Evolutionary conservation across 2,329 filamentous ascomycete genomes (phyloP).

Genomic region (Thyridium curvatum): DNA sequence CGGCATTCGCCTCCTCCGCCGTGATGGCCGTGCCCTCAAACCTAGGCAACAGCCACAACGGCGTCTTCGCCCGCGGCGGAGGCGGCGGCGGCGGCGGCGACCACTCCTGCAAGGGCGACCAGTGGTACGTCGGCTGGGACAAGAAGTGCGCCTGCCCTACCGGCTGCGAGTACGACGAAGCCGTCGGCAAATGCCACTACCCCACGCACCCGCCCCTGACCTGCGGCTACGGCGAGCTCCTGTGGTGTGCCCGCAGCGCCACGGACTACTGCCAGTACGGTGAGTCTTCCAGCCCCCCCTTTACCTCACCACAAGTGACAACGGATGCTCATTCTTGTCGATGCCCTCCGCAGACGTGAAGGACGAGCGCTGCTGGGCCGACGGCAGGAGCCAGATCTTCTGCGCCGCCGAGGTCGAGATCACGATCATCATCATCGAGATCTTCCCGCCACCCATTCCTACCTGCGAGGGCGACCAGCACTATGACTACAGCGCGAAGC

Average conservation of each 20-base stretch:
- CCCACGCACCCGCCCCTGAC: not conserved
- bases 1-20: not conserved
- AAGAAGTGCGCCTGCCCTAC: conserved; percentile 1
- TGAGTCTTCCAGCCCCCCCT: not conserved
- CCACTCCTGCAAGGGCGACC: not conserved
- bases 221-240: conserved; percentile 1
- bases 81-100: not conserved
- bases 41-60: not conserved
- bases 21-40: not conserved
- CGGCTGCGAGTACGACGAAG: not conserved
- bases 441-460: not conserved
- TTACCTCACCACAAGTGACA: too few relatives aligned
- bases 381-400: not conserved
- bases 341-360: not conserved
- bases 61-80: not conserved
- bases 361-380: conserved; percentile 1
- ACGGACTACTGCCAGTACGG: conserved; percentile 1
- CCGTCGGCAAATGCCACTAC: conserved; percentile 1
- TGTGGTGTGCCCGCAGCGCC: not conserved
- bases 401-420: not conserved
- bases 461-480: conserved; percentile 1
- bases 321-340: too few relatives aligned
- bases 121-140: conserved; percentile 1
- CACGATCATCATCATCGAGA: not conserved
- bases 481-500: not conserved